A percentile compares a stretch with the other conserved stretches of the same genome.
phyloP scores from a whole-genome alignment of 768 basidiomycete genomes.

The Tulasnella calospora region DNA sequence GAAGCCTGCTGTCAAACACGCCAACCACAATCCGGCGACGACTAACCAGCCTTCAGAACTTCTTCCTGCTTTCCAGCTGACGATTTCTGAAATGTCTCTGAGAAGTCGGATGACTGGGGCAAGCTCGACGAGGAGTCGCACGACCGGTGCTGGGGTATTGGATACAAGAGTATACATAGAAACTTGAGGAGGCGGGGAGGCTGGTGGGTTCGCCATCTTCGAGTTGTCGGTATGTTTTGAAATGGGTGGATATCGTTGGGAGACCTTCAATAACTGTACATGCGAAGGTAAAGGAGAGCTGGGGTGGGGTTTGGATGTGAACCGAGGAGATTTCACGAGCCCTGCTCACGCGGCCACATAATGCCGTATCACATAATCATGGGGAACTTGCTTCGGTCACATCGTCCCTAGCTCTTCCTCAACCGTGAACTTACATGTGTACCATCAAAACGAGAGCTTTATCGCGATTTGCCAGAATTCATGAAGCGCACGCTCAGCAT shows the following conservation, averaged over 20 bases:
- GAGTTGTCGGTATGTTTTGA: neutral
- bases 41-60: constrained; percentile 63
- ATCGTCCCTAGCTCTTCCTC: neutral
- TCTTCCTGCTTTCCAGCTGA: constrained; percentile 51
- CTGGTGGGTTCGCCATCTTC: neutral
- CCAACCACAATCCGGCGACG: constrained; percentile 70
- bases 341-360: neutral
- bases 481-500: neutral
- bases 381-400: neutral
- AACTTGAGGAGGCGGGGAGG: constrained; percentile 13
- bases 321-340: constrained; percentile 1
- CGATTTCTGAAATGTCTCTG: constrained; percentile 45
- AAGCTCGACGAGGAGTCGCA: constrained; percentile 56
- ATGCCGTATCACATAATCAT: neutral
- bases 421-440: too few relatives aligned
- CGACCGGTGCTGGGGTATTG: constrained; percentile 52
- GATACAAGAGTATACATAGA: constrained; percentile 27
- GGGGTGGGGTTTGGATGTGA: neutral
- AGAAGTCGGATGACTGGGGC: constrained; percentile 49
- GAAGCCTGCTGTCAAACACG: constrained; percentile 57
- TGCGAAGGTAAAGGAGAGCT: neutral
- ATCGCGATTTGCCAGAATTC: neutral
- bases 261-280: neutral
- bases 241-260: neutral
- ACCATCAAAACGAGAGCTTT: too few relatives aligned